Conservation (phyloP, 176 grass and related monocot genomes). For the Triticum timopheevii region DNA sequence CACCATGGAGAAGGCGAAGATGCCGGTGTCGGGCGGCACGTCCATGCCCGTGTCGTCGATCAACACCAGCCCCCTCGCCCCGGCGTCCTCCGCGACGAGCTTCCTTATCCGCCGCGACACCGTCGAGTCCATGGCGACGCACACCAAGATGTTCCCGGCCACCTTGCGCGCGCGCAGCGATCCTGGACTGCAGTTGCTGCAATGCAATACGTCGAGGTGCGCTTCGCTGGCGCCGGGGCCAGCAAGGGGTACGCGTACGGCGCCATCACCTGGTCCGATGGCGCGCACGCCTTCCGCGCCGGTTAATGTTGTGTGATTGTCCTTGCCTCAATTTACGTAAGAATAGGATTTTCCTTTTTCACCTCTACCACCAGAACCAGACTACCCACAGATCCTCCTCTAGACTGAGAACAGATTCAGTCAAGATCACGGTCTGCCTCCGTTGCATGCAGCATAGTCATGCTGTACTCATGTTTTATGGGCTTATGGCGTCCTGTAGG, state of each 20-base stretch:
- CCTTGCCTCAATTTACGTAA: not conserved
- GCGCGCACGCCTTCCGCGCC: constrained; percentile 72
- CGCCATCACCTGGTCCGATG: constrained; percentile 76
- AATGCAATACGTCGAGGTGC: constrained; percentile 39
- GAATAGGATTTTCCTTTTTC: too few species aligned
- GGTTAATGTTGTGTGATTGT: constrained; percentile 62
- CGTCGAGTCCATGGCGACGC: constrained; percentile 55
- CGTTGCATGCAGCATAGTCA: too few species aligned
- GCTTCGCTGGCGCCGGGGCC: constrained; percentile 34
- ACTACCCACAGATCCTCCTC: too few species aligned
- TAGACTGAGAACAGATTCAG: too few species aligned
- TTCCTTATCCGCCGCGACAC: constrained; percentile 74
- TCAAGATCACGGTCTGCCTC: too few species aligned
- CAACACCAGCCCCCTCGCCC: too few species aligned
- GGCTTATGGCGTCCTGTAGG: too few species aligned
- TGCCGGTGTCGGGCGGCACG: too few species aligned
- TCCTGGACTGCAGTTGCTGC: constrained; percentile 89
- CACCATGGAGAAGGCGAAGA: too few species aligned
- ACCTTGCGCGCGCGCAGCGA: constrained; percentile 75
- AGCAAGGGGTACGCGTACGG: constrained; percentile 63
- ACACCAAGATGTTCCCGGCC: constrained; percentile 85
- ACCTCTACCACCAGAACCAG: too few species aligned
- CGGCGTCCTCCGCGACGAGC: constrained; percentile 30
- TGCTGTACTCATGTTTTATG: too few species aligned
- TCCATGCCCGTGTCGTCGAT: too few species aligned